These are phyloP conservation scores for Coemansia erecta DNA, from an alignment of 192 early-diverging fungal species.

Conservation along the genomic window DNA sequence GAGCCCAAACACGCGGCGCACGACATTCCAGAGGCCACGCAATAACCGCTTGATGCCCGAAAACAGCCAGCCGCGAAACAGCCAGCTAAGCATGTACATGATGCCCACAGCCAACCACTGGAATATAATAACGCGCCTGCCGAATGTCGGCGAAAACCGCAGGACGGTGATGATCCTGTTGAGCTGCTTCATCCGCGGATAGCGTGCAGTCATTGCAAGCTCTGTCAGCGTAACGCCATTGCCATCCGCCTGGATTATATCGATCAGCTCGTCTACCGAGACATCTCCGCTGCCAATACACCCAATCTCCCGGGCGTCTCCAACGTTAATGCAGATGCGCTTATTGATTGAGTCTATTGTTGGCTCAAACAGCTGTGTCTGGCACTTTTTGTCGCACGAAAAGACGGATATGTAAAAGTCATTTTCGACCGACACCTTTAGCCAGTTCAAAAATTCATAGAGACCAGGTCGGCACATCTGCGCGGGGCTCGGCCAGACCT, in stretches of 20 bases:
- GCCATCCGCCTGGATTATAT: constrained; percentile 1
- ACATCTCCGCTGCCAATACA: constrained; percentile 10
- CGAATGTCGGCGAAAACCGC: constrained; percentile 14
- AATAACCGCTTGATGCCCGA: background rate
- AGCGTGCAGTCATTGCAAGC: constrained; percentile 14
- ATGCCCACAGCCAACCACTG: constrained; percentile 19
- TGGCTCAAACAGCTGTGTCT: constrained; percentile 19
- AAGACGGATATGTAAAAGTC: constrained; percentile 26
- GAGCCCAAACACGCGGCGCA: background rate
- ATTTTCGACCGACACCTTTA: constrained; percentile 2
- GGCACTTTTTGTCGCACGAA: constrained; percentile 16
- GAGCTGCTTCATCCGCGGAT: constrained; percentile 19
- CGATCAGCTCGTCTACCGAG: constrained; percentile 17
- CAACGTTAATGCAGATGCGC: constrained; percentile 20
- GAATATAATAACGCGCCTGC: constrained; percentile 20
- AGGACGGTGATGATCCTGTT: background rate
- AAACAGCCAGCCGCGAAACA: background rate
- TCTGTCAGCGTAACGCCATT: constrained; percentile 8
- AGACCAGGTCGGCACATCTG: constrained; percentile 1
- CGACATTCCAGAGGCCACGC: background rate
- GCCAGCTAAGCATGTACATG: background rate
- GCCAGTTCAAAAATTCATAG: constrained; percentile 17
- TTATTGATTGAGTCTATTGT: constrained; percentile 8
- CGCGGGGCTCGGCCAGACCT: constrained; percentile 20
- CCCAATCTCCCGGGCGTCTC: constrained; percentile 1